A percentile compares a stretch with the other conserved stretches of the same genome.
Conservation (phyloP, 106 monocot genomes). For the Iris macrosiphon region DNA sequence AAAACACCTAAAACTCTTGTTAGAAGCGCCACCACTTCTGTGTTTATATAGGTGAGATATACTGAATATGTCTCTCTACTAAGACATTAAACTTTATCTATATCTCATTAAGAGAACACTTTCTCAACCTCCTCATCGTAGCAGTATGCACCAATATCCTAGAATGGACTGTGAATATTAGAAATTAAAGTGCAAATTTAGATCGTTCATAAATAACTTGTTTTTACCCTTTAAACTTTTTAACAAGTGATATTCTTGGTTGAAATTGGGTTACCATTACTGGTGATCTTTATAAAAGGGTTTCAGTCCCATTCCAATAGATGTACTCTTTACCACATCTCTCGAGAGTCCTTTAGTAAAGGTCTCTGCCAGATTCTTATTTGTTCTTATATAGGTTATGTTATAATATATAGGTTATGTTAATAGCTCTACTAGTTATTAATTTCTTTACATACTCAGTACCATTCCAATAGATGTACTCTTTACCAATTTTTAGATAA, state of each 20-base stretch:
- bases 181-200: too few relatives aligned
- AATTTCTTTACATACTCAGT: slow-evolving; percentile 1
- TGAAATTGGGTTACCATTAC: too few relatives aligned
- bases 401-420: background rate
- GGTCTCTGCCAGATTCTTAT: background rate
- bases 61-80: too few relatives aligned
- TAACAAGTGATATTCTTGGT: too few relatives aligned
- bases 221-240: background rate
- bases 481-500: too few relatives aligned
- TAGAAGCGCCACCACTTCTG: background rate
- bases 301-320: background rate
- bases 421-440: background rate
- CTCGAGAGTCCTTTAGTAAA: too few relatives aligned
- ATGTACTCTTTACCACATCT: background rate
- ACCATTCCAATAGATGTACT: too few relatives aligned
- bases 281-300: background rate
- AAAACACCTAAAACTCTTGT: background rate
- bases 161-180: background rate
- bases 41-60: background rate
- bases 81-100: too few relatives aligned
- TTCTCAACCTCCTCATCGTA: too few relatives aligned
- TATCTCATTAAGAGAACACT: too few relatives aligned
- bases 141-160: background rate
- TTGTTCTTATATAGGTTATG: too few relatives aligned
- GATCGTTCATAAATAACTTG: too few relatives aligned